These are phyloP conservation scores for Metarhizium album DNA, from an alignment of 2,329 filamentous ascomycete genomes.

Conservation along the genomic window DNA sequence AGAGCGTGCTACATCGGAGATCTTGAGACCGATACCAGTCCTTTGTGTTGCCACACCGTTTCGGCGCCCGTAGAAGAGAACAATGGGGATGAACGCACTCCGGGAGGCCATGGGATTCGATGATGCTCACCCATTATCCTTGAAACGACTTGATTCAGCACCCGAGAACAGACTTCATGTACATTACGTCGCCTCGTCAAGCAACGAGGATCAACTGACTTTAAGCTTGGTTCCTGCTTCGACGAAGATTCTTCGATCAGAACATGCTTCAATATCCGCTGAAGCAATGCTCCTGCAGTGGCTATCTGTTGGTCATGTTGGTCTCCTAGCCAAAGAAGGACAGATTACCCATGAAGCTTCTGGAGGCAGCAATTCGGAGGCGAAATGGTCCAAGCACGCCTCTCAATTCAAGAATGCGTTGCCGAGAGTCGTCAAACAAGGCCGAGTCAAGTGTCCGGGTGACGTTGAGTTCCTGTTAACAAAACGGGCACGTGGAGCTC, in stretches of 20 bases:
- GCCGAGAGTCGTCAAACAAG: conserved; percentile 30
- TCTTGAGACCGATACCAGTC: not conserved
- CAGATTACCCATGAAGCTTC: not conserved
- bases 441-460: conserved; percentile 16
- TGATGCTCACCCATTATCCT: not conserved
- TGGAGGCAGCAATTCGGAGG: not conserved
- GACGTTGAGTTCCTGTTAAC: conserved; percentile 33
- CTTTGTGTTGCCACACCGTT: not conserved
- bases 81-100: not conserved
- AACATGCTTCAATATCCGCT: conserved; percentile 31
- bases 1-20: conserved; percentile 1
- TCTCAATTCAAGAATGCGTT: conserved; percentile 20
- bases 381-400: not conserved
- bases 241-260: conserved; percentile 35
- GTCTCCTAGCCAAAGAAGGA: not conserved
- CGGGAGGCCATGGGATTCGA: not conserved
- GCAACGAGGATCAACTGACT: conserved; percentile 28
- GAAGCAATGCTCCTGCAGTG: conserved; percentile 36
- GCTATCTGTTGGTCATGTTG: conserved; percentile 18
- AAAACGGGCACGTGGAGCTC: conserved; percentile 24
- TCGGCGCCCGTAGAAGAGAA: not conserved
- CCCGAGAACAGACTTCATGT: conserved; percentile 26
- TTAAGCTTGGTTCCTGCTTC: conserved; percentile 32
- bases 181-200: conserved; percentile 31
- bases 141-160: not conserved